These are phyloP conservation scores for Echinosophora koreensis DNA, from an alignment of 306 rosid species.

Conservation along the genomic window DNA sequence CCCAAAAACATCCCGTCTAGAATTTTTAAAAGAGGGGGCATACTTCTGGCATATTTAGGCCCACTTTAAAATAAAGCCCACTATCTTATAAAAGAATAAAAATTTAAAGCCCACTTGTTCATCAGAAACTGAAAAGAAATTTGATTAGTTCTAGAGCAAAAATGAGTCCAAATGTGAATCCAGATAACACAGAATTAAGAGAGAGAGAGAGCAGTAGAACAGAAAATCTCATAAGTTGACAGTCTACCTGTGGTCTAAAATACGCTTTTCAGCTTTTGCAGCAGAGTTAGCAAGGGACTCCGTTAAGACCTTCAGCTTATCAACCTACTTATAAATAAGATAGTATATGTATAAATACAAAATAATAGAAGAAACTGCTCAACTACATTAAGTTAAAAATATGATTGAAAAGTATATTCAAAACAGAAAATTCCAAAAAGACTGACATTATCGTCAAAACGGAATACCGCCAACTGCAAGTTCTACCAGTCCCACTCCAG, in stretches of 20 bases:
- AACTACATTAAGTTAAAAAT: not conserved
- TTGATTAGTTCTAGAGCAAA: conserved; percentile 20
- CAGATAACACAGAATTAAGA: not conserved
- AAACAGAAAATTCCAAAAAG: conserved; percentile 20
- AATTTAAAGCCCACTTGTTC: conserved; percentile 9
- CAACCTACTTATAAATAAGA: conserved; percentile 68
- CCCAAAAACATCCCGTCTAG: not conserved
- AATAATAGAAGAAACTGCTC: not conserved
- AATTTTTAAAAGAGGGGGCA: not conserved
- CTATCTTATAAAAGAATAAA: too few species aligned
- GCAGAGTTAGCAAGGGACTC: conserved; percentile 96
- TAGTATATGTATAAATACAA: conserved; percentile 18
- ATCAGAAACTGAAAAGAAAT: conserved; percentile 15
- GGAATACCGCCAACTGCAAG: conserved; percentile 25
- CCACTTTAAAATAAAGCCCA: conserved; percentile 1
- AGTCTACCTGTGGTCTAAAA: conserved; percentile 85
- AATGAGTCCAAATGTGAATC: conserved; percentile 30
- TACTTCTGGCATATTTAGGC: conserved; percentile 3
- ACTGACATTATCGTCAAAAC: conserved; percentile 37
- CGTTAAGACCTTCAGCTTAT: conserved; percentile 88
- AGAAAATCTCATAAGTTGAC: conserved; percentile 14
- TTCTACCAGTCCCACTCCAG: conserved; percentile 22
- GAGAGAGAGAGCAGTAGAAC: conserved; percentile 4
- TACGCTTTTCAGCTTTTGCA: conserved; percentile 92
- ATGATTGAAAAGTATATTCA: not conserved